A percentile compares a stretch with the other conserved stretches of the same genome.
phyloP scores from a whole-genome alignment of 805 yeast genomes.

The Schwanniomyces occidentalis region DNA sequence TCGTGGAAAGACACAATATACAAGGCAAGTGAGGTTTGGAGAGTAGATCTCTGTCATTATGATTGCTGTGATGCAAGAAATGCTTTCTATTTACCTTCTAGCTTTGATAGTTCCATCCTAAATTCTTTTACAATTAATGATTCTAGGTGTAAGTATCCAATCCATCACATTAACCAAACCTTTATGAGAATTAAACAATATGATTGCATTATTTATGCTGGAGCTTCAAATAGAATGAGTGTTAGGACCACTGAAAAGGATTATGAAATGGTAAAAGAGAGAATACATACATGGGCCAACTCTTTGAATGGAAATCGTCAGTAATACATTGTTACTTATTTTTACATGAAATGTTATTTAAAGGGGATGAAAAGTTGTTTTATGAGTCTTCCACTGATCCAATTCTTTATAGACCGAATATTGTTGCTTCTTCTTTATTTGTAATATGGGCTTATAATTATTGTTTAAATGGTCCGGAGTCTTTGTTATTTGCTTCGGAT shows the following conservation, averaged over 20 bases:
- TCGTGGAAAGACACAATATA: slow-evolving; percentile 18
- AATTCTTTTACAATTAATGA: slow-evolving; percentile 10
- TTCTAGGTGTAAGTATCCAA: slow-evolving; percentile 16
- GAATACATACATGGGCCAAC: slow-evolving; percentile 54
- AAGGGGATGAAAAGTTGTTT: slow-evolving; percentile 33
- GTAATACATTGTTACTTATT: slow-evolving; percentile 60
- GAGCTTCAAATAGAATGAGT: slow-evolving; percentile 39
- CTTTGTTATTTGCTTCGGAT: too few relatives aligned
- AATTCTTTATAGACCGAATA: slow-evolving; percentile 33
- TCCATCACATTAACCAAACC: slow-evolving; percentile 21
- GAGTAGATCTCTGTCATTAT: slow-evolving; percentile 14
- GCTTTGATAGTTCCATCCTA: slow-evolving; percentile 4
- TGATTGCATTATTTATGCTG: slow-evolving; percentile 25
- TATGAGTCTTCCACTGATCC: slow-evolving; percentile 53
- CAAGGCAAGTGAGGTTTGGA: slow-evolving; percentile 19
- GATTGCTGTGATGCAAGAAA: slow-evolving; percentile 16
- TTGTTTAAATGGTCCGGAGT: slow-evolving; percentile 48
- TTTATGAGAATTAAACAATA: slow-evolving; percentile 21
- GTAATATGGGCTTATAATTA: slow-evolving; percentile 54
- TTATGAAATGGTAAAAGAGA: slow-evolving; percentile 45
- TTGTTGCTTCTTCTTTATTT: slow-evolving; percentile 37
- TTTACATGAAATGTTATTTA: slow-evolving; percentile 58
- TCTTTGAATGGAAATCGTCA: slow-evolving; percentile 47
- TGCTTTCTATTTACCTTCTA: slow-evolving; percentile 10
- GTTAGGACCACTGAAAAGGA: slow-evolving; percentile 39